These are phyloP conservation scores for Aphanomyces astaci DNA, from an alignment of 352 stramenopile species.

Conservation along the genomic window DNA sequence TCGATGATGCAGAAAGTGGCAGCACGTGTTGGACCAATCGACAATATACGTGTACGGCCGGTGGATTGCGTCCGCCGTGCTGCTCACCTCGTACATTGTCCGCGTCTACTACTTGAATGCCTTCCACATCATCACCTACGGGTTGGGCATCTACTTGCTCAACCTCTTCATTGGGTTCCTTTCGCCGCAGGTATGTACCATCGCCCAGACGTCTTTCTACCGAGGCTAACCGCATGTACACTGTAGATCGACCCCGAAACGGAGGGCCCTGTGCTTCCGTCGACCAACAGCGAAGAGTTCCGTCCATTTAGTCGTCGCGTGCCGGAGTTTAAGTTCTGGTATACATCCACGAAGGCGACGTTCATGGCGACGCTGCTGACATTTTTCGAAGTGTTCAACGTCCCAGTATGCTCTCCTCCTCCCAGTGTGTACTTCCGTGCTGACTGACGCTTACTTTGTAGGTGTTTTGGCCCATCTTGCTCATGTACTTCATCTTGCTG, in stretches of 20 bases:
- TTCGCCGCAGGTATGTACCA: constrained; percentile 85
- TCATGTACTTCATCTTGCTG: constrained; percentile 98
- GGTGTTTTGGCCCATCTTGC: constrained; percentile 98
- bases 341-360: constrained; percentile 83
- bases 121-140: constrained; percentile 99
- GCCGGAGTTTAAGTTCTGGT: constrained; percentile 99
- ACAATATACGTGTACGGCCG: constrained; percentile 92
- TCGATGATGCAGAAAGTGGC: constrained; percentile 88
- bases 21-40: constrained; percentile 97
- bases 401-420: constrained; percentile 65
- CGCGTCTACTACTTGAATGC: constrained; percentile 89
- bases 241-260: constrained; percentile 78
- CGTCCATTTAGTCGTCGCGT: constrained; percentile 89
- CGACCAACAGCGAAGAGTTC: constrained; percentile 86
- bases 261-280: constrained; percentile 86
- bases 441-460: not conserved
- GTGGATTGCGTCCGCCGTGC: constrained; percentile 83
- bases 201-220: not conserved
- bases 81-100: constrained; percentile 90
- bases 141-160: constrained; percentile 97
- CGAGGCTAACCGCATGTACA: no score
- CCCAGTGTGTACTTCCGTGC: not conserved
- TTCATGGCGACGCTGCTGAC: constrained; percentile 94
- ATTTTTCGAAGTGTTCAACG: constrained; percentile 97
- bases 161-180: constrained; percentile 99